Conservation (phyloP, 2,329 filamentous ascomycete genomes). For the Pestalotiopsis sp. region DNA sequence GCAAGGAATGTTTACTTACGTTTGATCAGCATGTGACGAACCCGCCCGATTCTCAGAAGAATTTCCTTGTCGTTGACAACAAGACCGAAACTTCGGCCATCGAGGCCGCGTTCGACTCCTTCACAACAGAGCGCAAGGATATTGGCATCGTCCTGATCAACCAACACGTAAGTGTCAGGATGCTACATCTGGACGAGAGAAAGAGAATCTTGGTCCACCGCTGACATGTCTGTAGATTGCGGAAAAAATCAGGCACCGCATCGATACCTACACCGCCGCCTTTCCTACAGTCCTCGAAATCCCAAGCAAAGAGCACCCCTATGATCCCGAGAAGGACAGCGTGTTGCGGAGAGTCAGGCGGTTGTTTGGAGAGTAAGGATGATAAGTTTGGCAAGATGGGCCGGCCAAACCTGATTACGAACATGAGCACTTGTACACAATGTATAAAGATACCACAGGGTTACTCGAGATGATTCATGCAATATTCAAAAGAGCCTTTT, state of each 20-base stretch:
- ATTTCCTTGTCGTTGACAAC: conserved; percentile 93
- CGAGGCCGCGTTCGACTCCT: conserved; percentile 86
- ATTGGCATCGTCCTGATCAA: conserved; percentile 97
- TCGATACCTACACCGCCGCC: conserved; percentile 90
- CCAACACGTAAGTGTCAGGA: conserved; percentile 73
- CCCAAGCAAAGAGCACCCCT: conserved; percentile 97
- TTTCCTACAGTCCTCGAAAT: conserved; percentile 98
- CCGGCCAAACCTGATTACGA: background rate
- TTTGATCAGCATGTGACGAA: conserved; percentile 78
- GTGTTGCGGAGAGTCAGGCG: conserved; percentile 83
- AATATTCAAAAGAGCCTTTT: conserved; percentile 14
- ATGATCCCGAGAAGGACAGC: conserved; percentile 98
- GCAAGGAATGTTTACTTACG: background rate
- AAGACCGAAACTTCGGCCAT: conserved; percentile 91
- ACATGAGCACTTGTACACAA: conserved; percentile 17
- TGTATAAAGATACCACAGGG: conserved; percentile 14
- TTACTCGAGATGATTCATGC: conserved; percentile 9
- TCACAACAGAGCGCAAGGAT: conserved; percentile 89
- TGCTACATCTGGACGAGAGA: background rate
- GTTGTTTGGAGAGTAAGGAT: conserved; percentile 67
- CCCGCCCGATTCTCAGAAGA: conserved; percentile 88
- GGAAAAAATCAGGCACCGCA: conserved; percentile 86
- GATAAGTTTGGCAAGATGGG: background rate
- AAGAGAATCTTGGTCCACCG: background rate
- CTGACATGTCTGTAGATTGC: conserved; percentile 67